These are phyloP conservation scores for Diplodia intermedia DNA, from an alignment of 2,329 filamentous ascomycete genomes.

Conservation along the genomic window DNA sequence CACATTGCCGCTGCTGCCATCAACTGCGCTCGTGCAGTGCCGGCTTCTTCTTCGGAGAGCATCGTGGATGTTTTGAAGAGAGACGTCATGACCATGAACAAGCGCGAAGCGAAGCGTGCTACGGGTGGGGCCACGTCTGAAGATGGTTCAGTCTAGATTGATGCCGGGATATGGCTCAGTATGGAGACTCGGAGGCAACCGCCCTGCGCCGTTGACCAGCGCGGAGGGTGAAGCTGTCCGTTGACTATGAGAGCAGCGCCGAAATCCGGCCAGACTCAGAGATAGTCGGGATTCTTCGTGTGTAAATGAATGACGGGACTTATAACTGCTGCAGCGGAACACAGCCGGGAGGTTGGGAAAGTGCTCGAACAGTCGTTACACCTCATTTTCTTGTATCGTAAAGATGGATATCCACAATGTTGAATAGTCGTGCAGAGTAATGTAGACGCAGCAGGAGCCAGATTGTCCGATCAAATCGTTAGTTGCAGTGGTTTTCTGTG, in stretches of 20 bases:
- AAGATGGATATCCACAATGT: not conserved
- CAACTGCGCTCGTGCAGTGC: slow-evolving; percentile 18
- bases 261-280: not conserved
- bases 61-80: slow-evolving; percentile 21
- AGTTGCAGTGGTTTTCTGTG: no score
- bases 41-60: slow-evolving; percentile 11
- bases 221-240: slow-evolving; percentile 5
- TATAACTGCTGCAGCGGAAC: not conserved
- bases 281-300: not conserved
- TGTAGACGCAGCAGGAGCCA: not conserved
- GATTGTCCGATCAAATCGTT: no score
- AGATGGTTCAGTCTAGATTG: not conserved
- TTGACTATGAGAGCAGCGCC: not conserved
- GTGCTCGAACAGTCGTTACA: not conserved
- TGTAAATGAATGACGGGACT: not conserved
- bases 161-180: not conserved
- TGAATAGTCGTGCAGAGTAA: not conserved
- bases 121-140: not conserved
- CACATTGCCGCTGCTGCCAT: slow-evolving; percentile 11
- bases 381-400: slow-evolving; percentile 8
- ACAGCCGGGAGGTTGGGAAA: not conserved
- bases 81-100: slow-evolving; percentile 14
- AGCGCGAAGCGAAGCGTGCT: not conserved
- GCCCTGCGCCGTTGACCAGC: not conserved
- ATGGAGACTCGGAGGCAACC: not conserved